Base-by-base conservation (phyloP, 306 rosid genomes). In the Echinosophora koreensis region DNA sequence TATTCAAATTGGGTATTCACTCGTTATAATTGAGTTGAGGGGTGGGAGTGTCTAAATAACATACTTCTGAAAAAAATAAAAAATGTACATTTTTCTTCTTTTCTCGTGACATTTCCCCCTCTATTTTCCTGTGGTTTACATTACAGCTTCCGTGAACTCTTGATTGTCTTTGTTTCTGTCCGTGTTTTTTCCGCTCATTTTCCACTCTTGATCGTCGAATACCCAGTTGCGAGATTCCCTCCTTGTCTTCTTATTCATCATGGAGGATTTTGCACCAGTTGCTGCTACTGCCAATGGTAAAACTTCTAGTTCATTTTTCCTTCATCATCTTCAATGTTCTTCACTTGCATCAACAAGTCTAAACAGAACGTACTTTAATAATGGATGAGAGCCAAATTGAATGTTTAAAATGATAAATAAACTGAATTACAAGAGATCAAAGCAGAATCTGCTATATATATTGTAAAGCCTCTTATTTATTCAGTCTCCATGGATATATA, bases 201-300 rank as follows among this genome's bases (percentile, higher is more conserved):
- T 57, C 30, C 41, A 11, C 27, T 65, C 4, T 22, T 22, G 3
- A 51, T 38, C 42, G 56, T 39, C 32, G 9, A 22, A 18, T 8
- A 37, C 59, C 72, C 66, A 13, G 73, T 73, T 60, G 27, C 76
- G 15, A 14, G 55, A 47, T 66, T 51, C 18, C 57, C 13, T 13
- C 64, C 13, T 28, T 15, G 66, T 71, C 77, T 17, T 77, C 72
- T 57, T 17, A 11, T 42, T 42, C 69, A 17, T 35, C 80, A 88
- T 86, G 92, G 86, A 79, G 72, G 87, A 69, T 12, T 77, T 63
- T 3, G 22, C 17, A 52, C 12, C 51, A 42, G 22, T 46, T 61
- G 14, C 66, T 56, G 13, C 67, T 42, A 35, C 59, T 44, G 58
- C 87, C 56, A 83, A 81, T 15, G 87, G 85, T 84, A 70, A 18